Percentiles rank a stretch among this genome's conserved stretches.
Conservation (phyloP, 2,329 filamentous ascomycete genomes). For the Aciculosporium take region DNA sequence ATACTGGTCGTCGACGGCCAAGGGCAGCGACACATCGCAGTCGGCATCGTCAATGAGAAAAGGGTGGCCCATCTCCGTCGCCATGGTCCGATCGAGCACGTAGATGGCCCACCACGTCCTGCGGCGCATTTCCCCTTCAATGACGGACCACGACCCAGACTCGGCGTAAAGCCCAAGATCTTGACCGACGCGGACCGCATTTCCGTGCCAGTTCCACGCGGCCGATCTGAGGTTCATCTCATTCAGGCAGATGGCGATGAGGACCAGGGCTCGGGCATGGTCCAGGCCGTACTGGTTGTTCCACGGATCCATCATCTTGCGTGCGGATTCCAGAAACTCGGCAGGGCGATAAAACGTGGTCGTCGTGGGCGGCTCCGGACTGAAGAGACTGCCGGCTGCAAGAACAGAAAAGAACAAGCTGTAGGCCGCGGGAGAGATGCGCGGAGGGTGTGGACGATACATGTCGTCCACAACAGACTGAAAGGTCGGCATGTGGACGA, state of each 20-base stretch:
- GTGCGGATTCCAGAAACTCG: slow-evolving; percentile 57
- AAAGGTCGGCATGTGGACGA: slow-evolving; percentile 81
- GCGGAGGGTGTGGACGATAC: slow-evolving; percentile 50
- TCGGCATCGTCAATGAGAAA: slow-evolving; percentile 76
- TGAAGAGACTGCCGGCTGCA: slow-evolving; percentile 68
- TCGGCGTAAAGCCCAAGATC: slow-evolving; percentile 71
- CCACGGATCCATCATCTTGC: slow-evolving; percentile 64
- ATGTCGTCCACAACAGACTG: slow-evolving; percentile 60
- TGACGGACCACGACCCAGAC: slow-evolving; percentile 53
- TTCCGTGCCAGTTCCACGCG: slow-evolving; percentile 75
- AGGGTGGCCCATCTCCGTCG: slow-evolving; percentile 68
- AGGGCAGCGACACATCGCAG: slow-evolving; percentile 71
- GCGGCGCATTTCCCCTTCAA: slow-evolving; percentile 76
- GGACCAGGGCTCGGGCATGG: slow-evolving; percentile 55
- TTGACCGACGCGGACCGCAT: slow-evolving; percentile 66
- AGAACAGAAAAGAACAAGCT: slow-evolving; percentile 73
- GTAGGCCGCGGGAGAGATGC: slow-evolving; percentile 53
- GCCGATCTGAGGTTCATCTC: slow-evolving; percentile 79
- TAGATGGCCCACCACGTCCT: slow-evolving; percentile 93
- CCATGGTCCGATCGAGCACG: slow-evolving; percentile 67
- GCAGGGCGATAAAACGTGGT: slow-evolving; percentile 39
- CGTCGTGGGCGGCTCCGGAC: slow-evolving; percentile 34
- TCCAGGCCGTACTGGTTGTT: slow-evolving; percentile 64
- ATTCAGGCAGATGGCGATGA: slow-evolving; percentile 65
- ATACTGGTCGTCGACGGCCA: slow-evolving; percentile 66